These are phyloP conservation scores for Aspergillus aculeatinus DNA, from an alignment of 2,329 filamentous ascomycete genomes.

Conservation along the genomic window DNA sequence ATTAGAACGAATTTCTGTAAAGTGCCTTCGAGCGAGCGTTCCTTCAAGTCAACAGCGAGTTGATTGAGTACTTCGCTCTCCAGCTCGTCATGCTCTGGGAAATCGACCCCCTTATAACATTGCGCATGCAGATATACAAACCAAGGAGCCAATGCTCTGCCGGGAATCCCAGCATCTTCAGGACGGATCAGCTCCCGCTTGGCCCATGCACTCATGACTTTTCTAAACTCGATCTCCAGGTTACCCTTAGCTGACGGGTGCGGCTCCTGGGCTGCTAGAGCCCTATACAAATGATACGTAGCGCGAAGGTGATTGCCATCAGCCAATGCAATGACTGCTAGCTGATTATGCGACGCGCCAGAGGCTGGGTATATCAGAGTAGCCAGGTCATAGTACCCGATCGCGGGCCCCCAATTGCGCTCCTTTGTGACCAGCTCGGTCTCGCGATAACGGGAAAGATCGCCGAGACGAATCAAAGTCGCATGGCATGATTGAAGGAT, in stretches of 20 bases:
- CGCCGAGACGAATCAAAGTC: conserved; percentile 81
- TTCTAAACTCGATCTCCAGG: conserved; percentile 75
- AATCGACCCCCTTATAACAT: conserved; percentile 74
- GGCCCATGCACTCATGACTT: conserved; percentile 58
- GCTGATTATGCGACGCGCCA: conserved; percentile 83
- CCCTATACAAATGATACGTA: conserved; percentile 86
- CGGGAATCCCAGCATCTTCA: conserved; percentile 51
- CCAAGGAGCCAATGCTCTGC: conserved; percentile 69
- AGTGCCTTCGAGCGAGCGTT: conserved; percentile 61
- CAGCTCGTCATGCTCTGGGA: conserved; percentile 73
- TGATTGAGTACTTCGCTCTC: conserved; percentile 83
- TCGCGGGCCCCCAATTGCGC: conserved; percentile 73
- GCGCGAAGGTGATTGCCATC: conserved; percentile 76
- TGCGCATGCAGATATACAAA: conserved; percentile 83
- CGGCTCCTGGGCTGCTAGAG: conserved; percentile 70
- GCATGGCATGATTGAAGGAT: conserved; percentile 76
- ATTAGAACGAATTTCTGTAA: conserved; percentile 79
- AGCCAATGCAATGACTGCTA: conserved; percentile 79
- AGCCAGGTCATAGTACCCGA: conserved; percentile 82
- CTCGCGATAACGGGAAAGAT: conserved; percentile 82
- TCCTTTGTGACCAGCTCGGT: conserved; percentile 69
- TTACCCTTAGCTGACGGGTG: conserved; percentile 74
- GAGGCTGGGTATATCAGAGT: conserved; percentile 74
- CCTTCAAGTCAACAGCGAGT: conserved; percentile 70
- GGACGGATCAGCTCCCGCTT: conserved; percentile 51